Conservation (phyloP, 2,329 filamentous ascomycete genomes). For the Allantophomopsis lycopodina region DNA sequence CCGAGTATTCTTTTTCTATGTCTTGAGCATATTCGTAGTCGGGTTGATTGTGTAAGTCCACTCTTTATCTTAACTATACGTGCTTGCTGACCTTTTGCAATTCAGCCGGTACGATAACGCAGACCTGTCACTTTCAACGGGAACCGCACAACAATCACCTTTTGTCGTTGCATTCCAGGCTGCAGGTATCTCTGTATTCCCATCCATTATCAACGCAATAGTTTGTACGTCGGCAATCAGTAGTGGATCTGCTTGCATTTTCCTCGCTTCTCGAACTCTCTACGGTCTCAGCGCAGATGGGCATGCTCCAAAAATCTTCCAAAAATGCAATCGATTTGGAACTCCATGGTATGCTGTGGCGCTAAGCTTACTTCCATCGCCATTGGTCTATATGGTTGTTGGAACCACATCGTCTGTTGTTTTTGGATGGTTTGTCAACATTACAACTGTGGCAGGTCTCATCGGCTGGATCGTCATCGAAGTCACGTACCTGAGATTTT, state of each 20-base stretch:
- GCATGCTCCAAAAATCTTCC: constrained; percentile 49
- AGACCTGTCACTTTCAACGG: not conserved
- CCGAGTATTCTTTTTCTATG: constrained; percentile 49
- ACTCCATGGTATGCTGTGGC: constrained; percentile 34
- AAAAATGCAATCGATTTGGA: constrained; percentile 35
- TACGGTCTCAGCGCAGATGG: constrained; percentile 53
- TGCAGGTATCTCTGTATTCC: constrained; percentile 46
- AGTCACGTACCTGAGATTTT: constrained; percentile 44
- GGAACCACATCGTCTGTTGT: constrained; percentile 46
- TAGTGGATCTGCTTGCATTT: constrained; percentile 35
- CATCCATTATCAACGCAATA: constrained; percentile 53
- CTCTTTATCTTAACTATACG: no score
- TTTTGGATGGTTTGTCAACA: constrained; percentile 59
- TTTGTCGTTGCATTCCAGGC: constrained; percentile 44
- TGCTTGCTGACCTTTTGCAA: no score
- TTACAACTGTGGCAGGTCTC: constrained; percentile 28
- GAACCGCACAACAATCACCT: constrained; percentile 30
- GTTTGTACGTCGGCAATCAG: constrained; percentile 52
- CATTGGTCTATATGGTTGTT: constrained; percentile 52
- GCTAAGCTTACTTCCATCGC: constrained; percentile 36
- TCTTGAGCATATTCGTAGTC: constrained; percentile 41
- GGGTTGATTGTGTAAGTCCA: constrained; percentile 26
- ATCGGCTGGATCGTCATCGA: constrained; percentile 27
- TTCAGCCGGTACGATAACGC: constrained; percentile 15
- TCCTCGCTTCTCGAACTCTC: constrained; percentile 56